A percentile compares a stretch with the other conserved stretches of the same genome.
Evolutionary conservation across 2,329 filamentous ascomycete genomes (phyloP).

Genomic region (Gaeumannomyces tritici): DNA sequence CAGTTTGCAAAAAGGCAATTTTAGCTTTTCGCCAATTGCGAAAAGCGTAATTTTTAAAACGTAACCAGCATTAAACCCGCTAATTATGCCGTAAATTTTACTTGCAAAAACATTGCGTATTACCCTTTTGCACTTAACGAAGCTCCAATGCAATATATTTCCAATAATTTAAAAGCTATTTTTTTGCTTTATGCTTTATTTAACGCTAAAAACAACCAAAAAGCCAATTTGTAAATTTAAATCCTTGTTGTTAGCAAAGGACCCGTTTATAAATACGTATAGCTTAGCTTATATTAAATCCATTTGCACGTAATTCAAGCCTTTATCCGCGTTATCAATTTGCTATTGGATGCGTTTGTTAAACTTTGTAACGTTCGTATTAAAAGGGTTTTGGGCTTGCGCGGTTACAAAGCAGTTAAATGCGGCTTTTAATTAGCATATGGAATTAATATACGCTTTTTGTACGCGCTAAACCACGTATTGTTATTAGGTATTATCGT

Average conservation of each 20-base stretch:
- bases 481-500: not conserved
- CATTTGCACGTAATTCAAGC: not conserved
- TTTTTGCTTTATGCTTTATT: not conserved
- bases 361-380: not conserved
- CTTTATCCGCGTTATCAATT: not conserved
- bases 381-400: not conserved
- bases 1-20: not conserved
- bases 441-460: not conserved
- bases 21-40: not conserved
- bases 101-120: not conserved
- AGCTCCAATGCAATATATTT: not conserved
- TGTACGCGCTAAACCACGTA: not conserved
- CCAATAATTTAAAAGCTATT: no score
- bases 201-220: not conserved
- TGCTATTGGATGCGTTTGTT: not conserved
- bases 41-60: not conserved
- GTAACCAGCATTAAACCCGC: not conserved
- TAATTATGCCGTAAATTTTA: no score
- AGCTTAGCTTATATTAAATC: not conserved
- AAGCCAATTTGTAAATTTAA: not conserved
- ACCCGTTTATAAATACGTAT: not conserved
- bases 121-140: not conserved
- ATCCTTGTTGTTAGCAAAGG: not conserved
- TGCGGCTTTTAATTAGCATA: not conserved
- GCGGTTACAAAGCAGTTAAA: not conserved